Conservation (phyloP, 495 filamentous ascomycete genomes). For the Gamarada debralockiae region DNA sequence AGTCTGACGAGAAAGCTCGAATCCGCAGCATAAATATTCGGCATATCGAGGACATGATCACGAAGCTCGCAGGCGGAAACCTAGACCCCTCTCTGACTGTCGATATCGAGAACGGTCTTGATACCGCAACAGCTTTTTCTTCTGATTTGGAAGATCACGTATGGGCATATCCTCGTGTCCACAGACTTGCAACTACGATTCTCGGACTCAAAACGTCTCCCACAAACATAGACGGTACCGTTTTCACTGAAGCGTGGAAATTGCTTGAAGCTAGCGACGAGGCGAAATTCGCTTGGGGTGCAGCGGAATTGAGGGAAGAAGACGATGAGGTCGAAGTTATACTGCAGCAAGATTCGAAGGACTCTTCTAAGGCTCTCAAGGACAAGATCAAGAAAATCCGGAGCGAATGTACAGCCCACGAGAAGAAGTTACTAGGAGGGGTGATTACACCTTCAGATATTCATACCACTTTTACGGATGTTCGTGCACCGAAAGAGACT, state of each 20-base stretch:
- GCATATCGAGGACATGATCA: constrained; percentile 61
- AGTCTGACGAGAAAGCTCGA: constrained; percentile 39
- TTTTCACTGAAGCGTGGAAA: constrained; percentile 29
- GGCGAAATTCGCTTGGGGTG: constrained; percentile 38
- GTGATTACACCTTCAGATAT: constrained; percentile 79
- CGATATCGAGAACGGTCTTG: constrained; percentile 27
- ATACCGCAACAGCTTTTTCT: constrained; percentile 18
- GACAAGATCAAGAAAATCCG: constrained; percentile 22
- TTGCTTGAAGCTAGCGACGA: constrained; percentile 42
- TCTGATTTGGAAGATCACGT: constrained; percentile 46
- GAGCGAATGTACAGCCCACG: constrained; percentile 59
- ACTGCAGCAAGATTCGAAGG: neutral
- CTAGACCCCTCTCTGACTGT: constrained; percentile 1
- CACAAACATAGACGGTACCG: constrained; percentile 12
- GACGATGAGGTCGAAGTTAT: constrained; percentile 13
- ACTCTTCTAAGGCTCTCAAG: constrained; percentile 5
- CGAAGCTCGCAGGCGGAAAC: constrained; percentile 15
- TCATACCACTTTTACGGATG: constrained; percentile 78
- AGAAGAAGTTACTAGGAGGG: constrained; percentile 78
- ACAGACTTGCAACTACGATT: constrained; percentile 56
- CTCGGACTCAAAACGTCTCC: constrained; percentile 38
- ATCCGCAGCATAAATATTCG: constrained; percentile 63
- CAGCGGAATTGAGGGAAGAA: constrained; percentile 30
- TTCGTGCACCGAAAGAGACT: constrained; percentile 76
- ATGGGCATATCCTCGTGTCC: constrained; percentile 57